Evolutionary conservation across 768 basidiomycete species (phyloP), one percentile per base, ranked within the genome.

Genomic region (Russula vinacea): DNA sequence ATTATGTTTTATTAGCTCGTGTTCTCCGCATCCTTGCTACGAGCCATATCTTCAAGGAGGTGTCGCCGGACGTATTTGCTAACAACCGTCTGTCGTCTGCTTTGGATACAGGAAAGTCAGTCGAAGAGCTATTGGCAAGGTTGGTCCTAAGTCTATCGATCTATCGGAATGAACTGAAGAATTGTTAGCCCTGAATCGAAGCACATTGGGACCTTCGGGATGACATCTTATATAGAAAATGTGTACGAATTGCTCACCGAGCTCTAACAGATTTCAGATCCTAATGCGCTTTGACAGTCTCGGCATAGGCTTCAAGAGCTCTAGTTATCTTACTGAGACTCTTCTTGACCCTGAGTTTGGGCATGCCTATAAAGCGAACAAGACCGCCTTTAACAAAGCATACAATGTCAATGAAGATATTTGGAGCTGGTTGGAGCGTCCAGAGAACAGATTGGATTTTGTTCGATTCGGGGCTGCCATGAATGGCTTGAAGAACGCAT

Each of bases 1-100:
- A 44, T 35, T 8, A 8, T 22, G 5, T 2, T 29, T 13, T 16
- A 14, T 5, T 42, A 74, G 72, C 68, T 13, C 71, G 73, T 1
- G 32, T 71, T 24, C 66, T 76, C 6, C 71, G 75, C 17, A 60
- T 70, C 5, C 71, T 76, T 10, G 72, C 72, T 5, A 67, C 72
- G 1, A 58, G 71, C 40, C 70, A 74, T 62, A 68, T 76, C 53
- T 76, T 75, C 60, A 57, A 35, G 29, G 74, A 76, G 51, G 56
- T 69, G 26, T 49, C 66, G 2, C 70, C 70, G 2, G 68, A 74
- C 49, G 69, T 70, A 5, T 76, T 74, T 58, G 66, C 71, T 1
- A 68, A 72, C 60, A 76, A 74, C 51, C 67, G 66, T 4, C 40
- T 67, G 24, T 73, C 73, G 3, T 60, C 68, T 10, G 44, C 66